A percentile compares a stretch with the other conserved stretches of the same genome.
These are phyloP conservation scores for Xylaria telfairii DNA, from an alignment of 495 filamentous ascomycete species.

Conservation along the genomic window DNA sequence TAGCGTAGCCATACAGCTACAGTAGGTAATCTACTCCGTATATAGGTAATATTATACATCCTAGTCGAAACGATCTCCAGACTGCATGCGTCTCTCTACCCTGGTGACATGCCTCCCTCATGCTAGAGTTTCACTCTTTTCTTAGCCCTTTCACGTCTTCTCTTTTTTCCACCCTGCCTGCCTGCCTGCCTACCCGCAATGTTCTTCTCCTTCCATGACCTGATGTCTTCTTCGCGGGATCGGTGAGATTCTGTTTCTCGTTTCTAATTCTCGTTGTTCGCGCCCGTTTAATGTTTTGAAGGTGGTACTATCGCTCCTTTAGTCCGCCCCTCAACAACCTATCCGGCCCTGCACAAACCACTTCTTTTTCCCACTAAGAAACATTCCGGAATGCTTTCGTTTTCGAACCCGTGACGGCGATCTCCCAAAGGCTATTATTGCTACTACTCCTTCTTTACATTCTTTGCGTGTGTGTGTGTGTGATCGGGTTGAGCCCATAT, in stretches of 20 bases:
- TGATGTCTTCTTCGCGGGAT: slow-evolving; percentile 13
- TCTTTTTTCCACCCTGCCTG: background rate
- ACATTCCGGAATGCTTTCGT: slow-evolving; percentile 42
- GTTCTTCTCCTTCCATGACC: slow-evolving; percentile 7
- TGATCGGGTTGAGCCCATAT: slow-evolving; percentile 43
- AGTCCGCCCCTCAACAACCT: slow-evolving; percentile 26
- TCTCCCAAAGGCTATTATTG: background rate
- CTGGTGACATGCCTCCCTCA: slow-evolving; percentile 11
- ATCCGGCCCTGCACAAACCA: slow-evolving; percentile 27
- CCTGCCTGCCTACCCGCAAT: background rate
- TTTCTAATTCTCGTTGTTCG: slow-evolving; percentile 15
- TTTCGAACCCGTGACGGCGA: slow-evolving; percentile 26
- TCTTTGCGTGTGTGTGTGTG: slow-evolving; percentile 6
- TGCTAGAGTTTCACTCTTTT: slow-evolving; percentile 26
- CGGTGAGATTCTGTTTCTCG: slow-evolving; percentile 21
- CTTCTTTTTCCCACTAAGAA: slow-evolving; percentile 22
- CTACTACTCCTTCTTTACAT: slow-evolving; percentile 22
- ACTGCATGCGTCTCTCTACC: slow-evolving; percentile 21
- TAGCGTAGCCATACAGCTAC: too few relatives aligned
- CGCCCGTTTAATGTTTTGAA: slow-evolving; percentile 33
- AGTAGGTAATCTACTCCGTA: too few relatives aligned
- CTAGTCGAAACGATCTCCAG: slow-evolving; percentile 41
- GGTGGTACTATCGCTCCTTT: slow-evolving; percentile 30
- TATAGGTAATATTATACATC: slow-evolving; percentile 15
- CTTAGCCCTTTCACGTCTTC: slow-evolving; percentile 5